Evolutionary conservation across 2,329 filamentous ascomycete species (phyloP).

Genomic region (Macrophomina tecta): DNA sequence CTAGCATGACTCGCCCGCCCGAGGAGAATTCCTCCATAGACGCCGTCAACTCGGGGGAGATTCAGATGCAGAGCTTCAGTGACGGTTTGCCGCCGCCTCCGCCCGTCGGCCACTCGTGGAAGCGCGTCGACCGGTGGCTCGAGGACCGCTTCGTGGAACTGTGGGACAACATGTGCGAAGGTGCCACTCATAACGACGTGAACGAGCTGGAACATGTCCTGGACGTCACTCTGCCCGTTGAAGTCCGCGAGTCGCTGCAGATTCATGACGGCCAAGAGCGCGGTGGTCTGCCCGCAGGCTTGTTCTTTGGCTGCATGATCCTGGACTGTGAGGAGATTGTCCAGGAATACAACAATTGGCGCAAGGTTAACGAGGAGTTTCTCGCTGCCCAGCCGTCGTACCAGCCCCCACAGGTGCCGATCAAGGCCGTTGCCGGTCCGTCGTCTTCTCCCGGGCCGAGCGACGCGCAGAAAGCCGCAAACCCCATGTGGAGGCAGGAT

Average conservation of each 20-base stretch:
- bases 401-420: constrained; percentile 67
- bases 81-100: constrained; percentile 90
- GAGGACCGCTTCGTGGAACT: constrained; percentile 96
- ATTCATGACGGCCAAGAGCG: constrained; percentile 97
- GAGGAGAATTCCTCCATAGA: constrained; percentile 67
- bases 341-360: constrained; percentile 97
- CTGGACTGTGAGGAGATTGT: constrained; percentile 98
- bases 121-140: constrained; percentile 89
- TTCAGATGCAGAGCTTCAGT: constrained; percentile 94
- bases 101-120: constrained; percentile 88
- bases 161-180: constrained; percentile 90
- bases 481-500: constrained; percentile 81
- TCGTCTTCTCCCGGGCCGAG: constrained; percentile 66
- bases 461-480: constrained; percentile 56
- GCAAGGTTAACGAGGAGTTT: constrained; percentile 88
- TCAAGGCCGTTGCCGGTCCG: constrained; percentile 72
- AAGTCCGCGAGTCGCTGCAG: constrained; percentile 89
- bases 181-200: constrained; percentile 89
- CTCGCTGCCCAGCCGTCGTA: constrained; percentile 64
- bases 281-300: constrained; percentile 85
- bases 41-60: constrained; percentile 76
- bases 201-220: constrained; percentile 97
- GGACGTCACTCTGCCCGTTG: constrained; percentile 90
- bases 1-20: constrained; percentile 71
- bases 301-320: constrained; percentile 93